Base-by-base conservation (phyloP, 1,139 yeast species). In the Diutina rugosa region DNA sequence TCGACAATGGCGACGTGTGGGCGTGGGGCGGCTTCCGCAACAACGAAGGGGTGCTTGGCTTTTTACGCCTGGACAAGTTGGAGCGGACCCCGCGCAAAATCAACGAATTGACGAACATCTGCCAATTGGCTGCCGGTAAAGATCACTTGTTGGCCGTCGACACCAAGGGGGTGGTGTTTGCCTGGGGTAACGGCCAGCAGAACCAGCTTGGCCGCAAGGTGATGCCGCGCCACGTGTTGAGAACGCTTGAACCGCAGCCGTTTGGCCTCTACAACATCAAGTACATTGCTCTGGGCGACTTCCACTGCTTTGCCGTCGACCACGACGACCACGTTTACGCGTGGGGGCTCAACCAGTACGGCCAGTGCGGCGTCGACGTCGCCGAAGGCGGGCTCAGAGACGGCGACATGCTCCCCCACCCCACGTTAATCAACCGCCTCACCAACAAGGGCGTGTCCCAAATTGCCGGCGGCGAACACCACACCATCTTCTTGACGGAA, bases 101-200 rank as follows among this genome's bases (percentile, higher is more conserved):
- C 49, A 74, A 77, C 1, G 81, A 79, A 57, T 76, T 89, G 56
- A 80, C 78, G 60, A 81, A 87, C 56, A 82, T 90, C 57, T 90
- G 87, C n/a, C 95, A 89, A 65, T 70, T 93, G 58, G 97, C 95
- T 2, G 82, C 87, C 1, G 99, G 99, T 54, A 91, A 91, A 67
- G 98, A 93, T 68, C 99, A 93, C 66, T 69, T 93, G 54, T 69
- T 93, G 55, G 95, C 95, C 21, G 74, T 95, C 55, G 96, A 91
- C 67, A 74, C 81, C 30, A 85, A 82, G 64, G 99, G 99, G 57
- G 78, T 84, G 58, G 98, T 91, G 1, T 90, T 80, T 65, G 91
- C 98, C 0, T 95, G 99, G 99, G 99, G 99, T 62, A 89, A 90
- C 67, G 97, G 97, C 18, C 96, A 90, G 64, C 96, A 89, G 65